A percentile compares a stretch with the other conserved stretches of the same genome.
Conservation (phyloP, 805 yeast genomes). For the Tetrapisispora iriomotensis region DNA sequence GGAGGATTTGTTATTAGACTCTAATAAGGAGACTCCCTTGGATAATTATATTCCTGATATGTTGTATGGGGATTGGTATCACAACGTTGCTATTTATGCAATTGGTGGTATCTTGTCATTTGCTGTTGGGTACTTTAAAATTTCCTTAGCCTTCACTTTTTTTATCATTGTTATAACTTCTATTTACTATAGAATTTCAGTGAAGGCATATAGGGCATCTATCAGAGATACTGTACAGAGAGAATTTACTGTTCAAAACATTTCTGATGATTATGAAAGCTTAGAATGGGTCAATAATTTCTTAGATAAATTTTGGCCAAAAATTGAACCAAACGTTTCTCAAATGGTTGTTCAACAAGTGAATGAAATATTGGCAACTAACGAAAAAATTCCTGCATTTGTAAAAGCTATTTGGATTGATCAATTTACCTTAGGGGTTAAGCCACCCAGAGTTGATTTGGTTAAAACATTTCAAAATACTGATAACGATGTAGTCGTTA, state of each 20-base stretch:
- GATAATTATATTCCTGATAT: constrained; percentile 68
- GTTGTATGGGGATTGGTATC: constrained; percentile 94
- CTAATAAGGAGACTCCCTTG: constrained; percentile 61
- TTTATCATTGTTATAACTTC: constrained; percentile 54
- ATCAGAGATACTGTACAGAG: constrained; percentile 77
- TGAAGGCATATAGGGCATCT: constrained; percentile 64
- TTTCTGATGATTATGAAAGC: constrained; percentile 84
- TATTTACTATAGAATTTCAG: constrained; percentile 70
- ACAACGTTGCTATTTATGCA: constrained; percentile 64
- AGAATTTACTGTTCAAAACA: constrained; percentile 67
- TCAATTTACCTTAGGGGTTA: constrained; percentile 84
- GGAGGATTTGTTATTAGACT: constrained; percentile 65
- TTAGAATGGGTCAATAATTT: constrained; percentile 93
- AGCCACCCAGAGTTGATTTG: constrained; percentile 86
- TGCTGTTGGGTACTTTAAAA: constrained; percentile 64
- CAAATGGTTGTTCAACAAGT: constrained; percentile 79
- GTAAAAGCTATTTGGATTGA: constrained; percentile 78
- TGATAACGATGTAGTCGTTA: constrained; percentile 85
- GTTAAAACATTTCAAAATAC: constrained; percentile 88
- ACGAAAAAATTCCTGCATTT: constrained; percentile 70
- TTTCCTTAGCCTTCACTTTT: constrained; percentile 74
- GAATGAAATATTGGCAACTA: constrained; percentile 70
- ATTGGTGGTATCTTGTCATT: constrained; percentile 66
- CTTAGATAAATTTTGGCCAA: constrained; percentile 85
- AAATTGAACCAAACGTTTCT: constrained; percentile 79